Conservation (phyloP, 805 yeast genomes). For the Debaryomyces castellii region DNA sequence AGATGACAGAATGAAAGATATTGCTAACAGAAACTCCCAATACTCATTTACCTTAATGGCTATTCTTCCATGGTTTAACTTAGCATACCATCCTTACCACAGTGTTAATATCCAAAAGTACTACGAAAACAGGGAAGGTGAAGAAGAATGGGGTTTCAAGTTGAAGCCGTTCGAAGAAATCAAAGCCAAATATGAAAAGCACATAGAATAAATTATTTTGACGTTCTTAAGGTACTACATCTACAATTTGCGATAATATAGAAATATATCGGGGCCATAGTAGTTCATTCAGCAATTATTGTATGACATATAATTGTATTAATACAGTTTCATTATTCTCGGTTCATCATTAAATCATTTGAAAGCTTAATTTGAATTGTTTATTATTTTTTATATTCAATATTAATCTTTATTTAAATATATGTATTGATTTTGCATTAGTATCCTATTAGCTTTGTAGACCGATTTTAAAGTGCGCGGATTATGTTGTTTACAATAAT, state of each 20-base stretch:
- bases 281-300: not conserved
- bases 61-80: constrained; percentile 79
- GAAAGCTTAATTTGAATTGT: not conserved
- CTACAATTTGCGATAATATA: not conserved
- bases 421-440: not conserved
- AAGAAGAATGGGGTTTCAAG: constrained; percentile 55
- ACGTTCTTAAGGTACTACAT: not conserved
- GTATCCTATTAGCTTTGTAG: not conserved
- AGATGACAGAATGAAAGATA: constrained; percentile 67
- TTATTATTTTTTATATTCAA: not conserved
- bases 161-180: constrained; percentile 54
- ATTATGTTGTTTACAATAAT: not conserved
- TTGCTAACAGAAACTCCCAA: constrained; percentile 76
- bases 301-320: not conserved
- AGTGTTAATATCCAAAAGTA: constrained; percentile 69
- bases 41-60: constrained; percentile 61
- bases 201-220: constrained; percentile 16
- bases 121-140: constrained; percentile 56
- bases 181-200: constrained; percentile 31
- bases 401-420: not conserved
- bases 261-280: not conserved
- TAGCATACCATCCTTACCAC: constrained; percentile 78
- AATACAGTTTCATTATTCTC: not conserved
- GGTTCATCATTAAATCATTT: not conserved
- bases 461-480: not conserved